phyloP scores from a whole-genome alignment of 1,139 yeast species.

The Tardiomyces blankii region DNA sequence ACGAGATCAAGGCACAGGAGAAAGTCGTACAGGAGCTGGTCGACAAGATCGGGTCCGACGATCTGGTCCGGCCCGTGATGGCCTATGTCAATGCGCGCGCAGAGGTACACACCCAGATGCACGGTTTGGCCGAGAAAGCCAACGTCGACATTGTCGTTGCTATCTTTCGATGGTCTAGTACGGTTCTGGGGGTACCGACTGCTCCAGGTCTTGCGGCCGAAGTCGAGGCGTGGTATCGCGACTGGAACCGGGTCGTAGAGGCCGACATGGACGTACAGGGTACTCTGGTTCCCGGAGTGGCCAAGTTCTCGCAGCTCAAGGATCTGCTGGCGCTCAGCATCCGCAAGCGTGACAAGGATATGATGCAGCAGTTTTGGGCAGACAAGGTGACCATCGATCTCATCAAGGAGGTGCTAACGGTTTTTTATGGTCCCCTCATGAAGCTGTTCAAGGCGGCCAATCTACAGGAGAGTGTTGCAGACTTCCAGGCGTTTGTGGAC shows the following conservation, averaged over 20 bases:
- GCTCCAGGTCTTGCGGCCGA: slow-evolving; percentile 1
- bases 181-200: not conserved
- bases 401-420: slow-evolving; percentile 58
- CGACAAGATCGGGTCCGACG: slow-evolving; percentile 20
- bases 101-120: slow-evolving; percentile 5
- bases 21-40: slow-evolving; percentile 42
- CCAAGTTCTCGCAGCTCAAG: slow-evolving; percentile 38
- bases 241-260: slow-evolving; percentile 30
- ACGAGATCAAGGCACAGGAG: slow-evolving; percentile 62
- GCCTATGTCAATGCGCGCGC: slow-evolving; percentile 15
- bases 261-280: slow-evolving; percentile 17
- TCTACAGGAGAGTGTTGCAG: slow-evolving; percentile 62
- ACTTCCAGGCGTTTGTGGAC: slow-evolving; percentile 60
- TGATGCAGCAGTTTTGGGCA: slow-evolving; percentile 68
- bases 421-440: slow-evolving; percentile 79
- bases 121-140: not conserved
- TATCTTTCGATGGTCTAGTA: slow-evolving; percentile 2
- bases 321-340: slow-evolving; percentile 55
- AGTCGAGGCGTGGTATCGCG: slow-evolving; percentile 22
- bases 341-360: slow-evolving; percentile 63
- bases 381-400: slow-evolving; percentile 69
- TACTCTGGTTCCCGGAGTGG: slow-evolving; percentile 12
- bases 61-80: slow-evolving; percentile 8
- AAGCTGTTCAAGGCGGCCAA: slow-evolving; percentile 65
- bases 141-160: slow-evolving; percentile 7